Evolutionary conservation across 2,329 filamentous ascomycete genomes (phyloP).

Genomic region (Alternaria triticimaculans): DNA sequence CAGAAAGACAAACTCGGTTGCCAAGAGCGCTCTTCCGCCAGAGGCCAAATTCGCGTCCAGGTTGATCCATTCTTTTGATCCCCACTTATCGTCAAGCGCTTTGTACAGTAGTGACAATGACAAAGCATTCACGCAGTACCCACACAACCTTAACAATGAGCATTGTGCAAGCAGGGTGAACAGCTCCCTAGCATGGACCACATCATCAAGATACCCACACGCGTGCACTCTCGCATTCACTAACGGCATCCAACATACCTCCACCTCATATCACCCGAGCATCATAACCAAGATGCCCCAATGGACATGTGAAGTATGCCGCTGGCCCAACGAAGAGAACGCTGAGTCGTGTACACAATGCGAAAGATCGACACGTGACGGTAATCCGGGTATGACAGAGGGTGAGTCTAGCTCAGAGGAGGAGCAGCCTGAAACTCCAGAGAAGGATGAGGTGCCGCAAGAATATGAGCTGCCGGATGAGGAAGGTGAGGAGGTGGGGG

Average conservation of each 20-base stretch:
- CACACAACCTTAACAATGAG: not conserved
- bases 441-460: not conserved
- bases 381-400: not conserved
- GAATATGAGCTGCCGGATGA: not conserved
- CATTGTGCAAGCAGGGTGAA: not conserved
- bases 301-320: not conserved
- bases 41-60: not conserved
- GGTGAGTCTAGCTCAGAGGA: not conserved
- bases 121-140: not conserved
- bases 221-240: not conserved
- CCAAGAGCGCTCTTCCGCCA: no score
- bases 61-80: not conserved
- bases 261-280: not conserved
- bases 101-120: not conserved
- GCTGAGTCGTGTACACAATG: not conserved
- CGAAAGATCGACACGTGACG: not conserved
- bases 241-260: not conserved
- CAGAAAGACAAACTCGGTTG: no score
- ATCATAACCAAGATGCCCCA: not conserved
- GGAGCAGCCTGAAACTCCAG: not conserved
- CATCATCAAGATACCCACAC: not conserved
- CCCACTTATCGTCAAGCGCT: fast-evolving
- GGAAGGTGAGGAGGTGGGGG: not conserved
- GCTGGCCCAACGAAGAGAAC: not conserved
- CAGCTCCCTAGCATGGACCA: not conserved